Conservation (phyloP, 164 flowering plant genomes). For the Aristolochia contorta region DNA sequence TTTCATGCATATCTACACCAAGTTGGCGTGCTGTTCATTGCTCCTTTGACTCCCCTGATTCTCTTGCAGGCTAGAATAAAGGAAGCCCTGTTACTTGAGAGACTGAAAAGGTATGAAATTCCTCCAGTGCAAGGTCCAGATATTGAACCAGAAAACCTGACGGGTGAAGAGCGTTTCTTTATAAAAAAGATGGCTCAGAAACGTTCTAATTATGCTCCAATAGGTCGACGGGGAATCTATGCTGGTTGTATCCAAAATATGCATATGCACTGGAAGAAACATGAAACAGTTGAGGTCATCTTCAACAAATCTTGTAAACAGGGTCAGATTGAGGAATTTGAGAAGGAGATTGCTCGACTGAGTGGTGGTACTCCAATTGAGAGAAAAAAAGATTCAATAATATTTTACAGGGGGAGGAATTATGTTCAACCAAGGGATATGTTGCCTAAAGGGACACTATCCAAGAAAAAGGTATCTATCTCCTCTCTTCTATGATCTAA, state of each 20-base stretch:
- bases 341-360: conserved; percentile 71
- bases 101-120: conserved; percentile 74
- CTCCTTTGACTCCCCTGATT: background rate
- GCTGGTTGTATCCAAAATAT: conserved; percentile 95
- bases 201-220: conserved; percentile 69
- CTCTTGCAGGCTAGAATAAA: conserved; percentile 69
- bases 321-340: conserved; percentile 69
- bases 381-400: conserved; percentile 61
- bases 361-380: conserved; percentile 92
- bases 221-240: conserved; percentile 84
- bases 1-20: too few relatives aligned
- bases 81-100: conserved; percentile 67
- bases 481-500: conserved; percentile 1
- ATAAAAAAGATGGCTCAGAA: conserved; percentile 90
- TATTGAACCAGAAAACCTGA: conserved; percentile 47
- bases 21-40: too few relatives aligned
- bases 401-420: conserved; percentile 83
- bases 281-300: conserved; percentile 87
- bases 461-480: conserved; percentile 67
- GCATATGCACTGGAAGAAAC: conserved; percentile 98
- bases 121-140: conserved; percentile 71
- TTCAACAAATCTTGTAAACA: conserved; percentile 90
- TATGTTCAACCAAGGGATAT: conserved; percentile 79
- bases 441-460: conserved; percentile 81
- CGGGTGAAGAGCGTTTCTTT: conserved; percentile 81